Evolutionary conservation across 2,329 filamentous ascomycete species (phyloP).

Genomic region (Phyllosticta ampelicida): DNA sequence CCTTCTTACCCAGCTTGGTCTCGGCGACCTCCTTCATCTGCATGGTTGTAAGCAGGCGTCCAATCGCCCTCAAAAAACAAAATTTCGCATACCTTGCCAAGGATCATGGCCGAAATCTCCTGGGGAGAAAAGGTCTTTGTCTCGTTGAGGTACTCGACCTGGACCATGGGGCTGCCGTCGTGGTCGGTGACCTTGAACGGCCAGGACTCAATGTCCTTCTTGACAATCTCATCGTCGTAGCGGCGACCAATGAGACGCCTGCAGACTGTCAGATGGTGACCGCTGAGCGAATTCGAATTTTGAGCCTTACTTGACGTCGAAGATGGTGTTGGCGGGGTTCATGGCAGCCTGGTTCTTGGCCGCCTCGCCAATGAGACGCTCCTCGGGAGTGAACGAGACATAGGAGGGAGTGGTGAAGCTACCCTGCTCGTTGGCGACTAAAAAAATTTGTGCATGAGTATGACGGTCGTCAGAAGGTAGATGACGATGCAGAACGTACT

Average conservation of each 20-base stretch:
- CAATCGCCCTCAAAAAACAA: conserved; percentile 2
- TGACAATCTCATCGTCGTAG: conserved; percentile 90
- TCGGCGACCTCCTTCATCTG: conserved; percentile 99
- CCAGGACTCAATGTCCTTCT: conserved; percentile 98
- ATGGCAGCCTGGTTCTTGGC: conserved; percentile 99
- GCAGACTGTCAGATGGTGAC: conserved; percentile 20
- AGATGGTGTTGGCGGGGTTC: conserved; percentile 97
- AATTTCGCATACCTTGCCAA: conserved; percentile 65
- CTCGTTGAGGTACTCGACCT: conserved; percentile 93
- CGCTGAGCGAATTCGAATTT: not conserved
- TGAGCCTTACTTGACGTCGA: conserved; percentile 80
- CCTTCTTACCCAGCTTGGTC: conserved; percentile 96
- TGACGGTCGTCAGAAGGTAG: not conserved
- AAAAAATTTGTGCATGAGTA: conserved; percentile 13
- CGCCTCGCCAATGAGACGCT: conserved; percentile 98
- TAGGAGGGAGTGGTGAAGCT: conserved; percentile 98
- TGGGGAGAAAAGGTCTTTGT: conserved; percentile 94
- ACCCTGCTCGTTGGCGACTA: conserved; percentile 98
- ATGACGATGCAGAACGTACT: conserved; percentile 44
- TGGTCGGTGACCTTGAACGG: conserved; percentile 97
- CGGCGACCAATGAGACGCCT: conserved; percentile 96
- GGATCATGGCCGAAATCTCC: conserved; percentile 98
- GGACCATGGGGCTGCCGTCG: conserved; percentile 75
- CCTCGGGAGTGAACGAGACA: conserved; percentile 97
- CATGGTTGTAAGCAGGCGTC: conserved; percentile 16